Evolutionary conservation across 305 asterid genomes (phyloP).

Genomic region (Rubia balearica): DNA sequence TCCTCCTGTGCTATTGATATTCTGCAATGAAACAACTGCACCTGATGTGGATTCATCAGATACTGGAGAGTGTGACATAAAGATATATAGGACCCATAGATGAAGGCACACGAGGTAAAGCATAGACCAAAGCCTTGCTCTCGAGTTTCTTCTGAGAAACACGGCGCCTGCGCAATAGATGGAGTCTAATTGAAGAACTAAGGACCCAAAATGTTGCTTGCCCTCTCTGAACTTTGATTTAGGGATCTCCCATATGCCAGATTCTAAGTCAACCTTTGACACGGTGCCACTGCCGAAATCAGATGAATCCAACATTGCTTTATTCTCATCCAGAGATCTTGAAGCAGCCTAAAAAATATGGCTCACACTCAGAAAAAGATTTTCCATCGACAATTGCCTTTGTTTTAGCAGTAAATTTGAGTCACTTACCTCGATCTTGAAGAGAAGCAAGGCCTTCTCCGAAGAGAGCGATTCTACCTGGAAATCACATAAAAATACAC

Average conservation of each 20-base stretch:
- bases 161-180: slow-evolving; percentile 62
- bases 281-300: slow-evolving; percentile 35
- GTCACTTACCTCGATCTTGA: slow-evolving; percentile 66
- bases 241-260: slow-evolving; percentile 40
- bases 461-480: slow-evolving; percentile 90
- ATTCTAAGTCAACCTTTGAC: slow-evolving; percentile 47
- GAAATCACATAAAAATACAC: slow-evolving; percentile 16
- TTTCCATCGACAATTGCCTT: slow-evolving; percentile 3
- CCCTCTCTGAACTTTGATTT: slow-evolving; percentile 57
- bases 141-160: slow-evolving; percentile 60
- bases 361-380: slow-evolving; percentile 7
- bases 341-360: slow-evolving; percentile 53
- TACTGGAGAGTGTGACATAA: slow-evolving; percentile 54
- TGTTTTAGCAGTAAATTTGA: slow-evolving; percentile 9
- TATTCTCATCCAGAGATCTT: slow-evolving; percentile 56
- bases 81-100: slow-evolving; percentile 76
- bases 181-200: slow-evolving; percentile 73
- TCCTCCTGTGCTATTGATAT: slow-evolving; percentile 60
- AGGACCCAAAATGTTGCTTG: slow-evolving; percentile 60
- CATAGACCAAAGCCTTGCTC: slow-evolving; percentile 55
- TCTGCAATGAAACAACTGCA: slow-evolving; percentile 75
- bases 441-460: slow-evolving; percentile 70
- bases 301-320: slow-evolving; percentile 29
- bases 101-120: slow-evolving; percentile 77
- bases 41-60: slow-evolving; percentile 52